Conservation (phyloP, 108 stramenopile genomes). For the Fragilaria radians region DNA sequence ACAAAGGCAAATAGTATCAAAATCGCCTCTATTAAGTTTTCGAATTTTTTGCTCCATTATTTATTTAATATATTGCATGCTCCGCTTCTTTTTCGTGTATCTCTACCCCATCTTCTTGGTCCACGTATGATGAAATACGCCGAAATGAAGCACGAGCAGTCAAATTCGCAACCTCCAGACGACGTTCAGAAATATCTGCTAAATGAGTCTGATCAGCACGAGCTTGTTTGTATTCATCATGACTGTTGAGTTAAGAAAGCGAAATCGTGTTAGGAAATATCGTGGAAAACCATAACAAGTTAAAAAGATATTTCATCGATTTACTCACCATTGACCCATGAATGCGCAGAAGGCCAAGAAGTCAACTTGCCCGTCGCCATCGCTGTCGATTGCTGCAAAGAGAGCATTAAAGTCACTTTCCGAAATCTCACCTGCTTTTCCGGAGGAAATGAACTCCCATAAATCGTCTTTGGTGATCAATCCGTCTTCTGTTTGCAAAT, state of each 20-base stretch:
- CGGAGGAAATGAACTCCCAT: background rate
- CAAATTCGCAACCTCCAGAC: background rate
- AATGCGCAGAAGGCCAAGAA: conserved; percentile 6
- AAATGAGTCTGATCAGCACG: background rate
- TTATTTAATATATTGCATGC: too few species aligned
- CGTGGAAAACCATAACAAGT: too few species aligned
- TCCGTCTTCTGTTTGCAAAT: background rate
- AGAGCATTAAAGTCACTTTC: conserved; percentile 7
- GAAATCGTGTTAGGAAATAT: too few species aligned
- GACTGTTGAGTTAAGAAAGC: too few species aligned
- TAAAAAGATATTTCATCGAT: too few species aligned
- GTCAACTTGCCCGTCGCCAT: conserved; percentile 1
- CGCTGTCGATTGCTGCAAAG: conserved; percentile 4
- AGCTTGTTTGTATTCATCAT: background rate
- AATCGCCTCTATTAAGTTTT: too few species aligned
- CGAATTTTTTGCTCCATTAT: too few species aligned
- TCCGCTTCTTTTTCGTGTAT: too few species aligned
- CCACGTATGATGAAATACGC: background rate
- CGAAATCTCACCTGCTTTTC: background rate
- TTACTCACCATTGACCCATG: too few species aligned
- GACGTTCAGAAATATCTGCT: background rate
- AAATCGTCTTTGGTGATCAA: conserved; percentile 1
- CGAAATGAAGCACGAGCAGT: background rate
- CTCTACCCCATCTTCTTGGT: too few species aligned
- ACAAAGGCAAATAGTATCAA: too few species aligned